Percentiles rank a stretch among this genome's conserved stretches.
These are phyloP conservation scores for Suillus discolor DNA, from an alignment of 768 basidiomycete genomes.

Conservation along the genomic window DNA sequence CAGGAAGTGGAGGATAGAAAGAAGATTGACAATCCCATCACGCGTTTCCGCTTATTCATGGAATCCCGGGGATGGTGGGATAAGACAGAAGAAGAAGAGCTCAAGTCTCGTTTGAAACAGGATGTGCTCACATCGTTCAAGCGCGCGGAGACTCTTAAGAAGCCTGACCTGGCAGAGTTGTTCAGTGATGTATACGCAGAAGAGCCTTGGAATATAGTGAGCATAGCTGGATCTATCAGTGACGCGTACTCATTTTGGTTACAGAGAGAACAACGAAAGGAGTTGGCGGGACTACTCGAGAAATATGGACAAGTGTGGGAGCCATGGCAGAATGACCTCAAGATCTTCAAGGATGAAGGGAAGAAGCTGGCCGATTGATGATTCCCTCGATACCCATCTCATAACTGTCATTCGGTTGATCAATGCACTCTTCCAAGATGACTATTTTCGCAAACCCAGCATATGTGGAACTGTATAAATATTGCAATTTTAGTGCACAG, in stretches of 20 bases:
- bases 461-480: constrained; percentile 1
- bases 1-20: constrained; percentile 92
- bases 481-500: constrained; percentile 2
- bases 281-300: constrained; percentile 68
- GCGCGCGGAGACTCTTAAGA: constrained; percentile 69
- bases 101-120: constrained; percentile 67
- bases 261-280: constrained; percentile 83
- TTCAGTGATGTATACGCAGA: constrained; percentile 90
- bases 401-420: too few relatives aligned
- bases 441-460: neutral
- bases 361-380: constrained; percentile 49
- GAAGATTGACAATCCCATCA: constrained; percentile 87
- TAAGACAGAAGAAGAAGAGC: constrained; percentile 66
- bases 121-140: constrained; percentile 81
- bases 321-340: constrained; percentile 81
- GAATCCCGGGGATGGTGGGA: constrained; percentile 88
- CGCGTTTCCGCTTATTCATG: constrained; percentile 83
- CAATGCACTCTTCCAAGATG: neutral
- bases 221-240: constrained; percentile 32
- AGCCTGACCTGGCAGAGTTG: constrained; percentile 73
- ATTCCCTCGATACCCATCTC: neutral
- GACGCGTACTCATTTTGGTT: constrained; percentile 4
- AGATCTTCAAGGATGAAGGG: constrained; percentile 74
- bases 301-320: constrained; percentile 90
- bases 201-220: constrained; percentile 81